These are phyloP conservation scores for Podaxis sp. DNA, from an alignment of 768 basidiomycete species.

Conservation along the genomic window DNA sequence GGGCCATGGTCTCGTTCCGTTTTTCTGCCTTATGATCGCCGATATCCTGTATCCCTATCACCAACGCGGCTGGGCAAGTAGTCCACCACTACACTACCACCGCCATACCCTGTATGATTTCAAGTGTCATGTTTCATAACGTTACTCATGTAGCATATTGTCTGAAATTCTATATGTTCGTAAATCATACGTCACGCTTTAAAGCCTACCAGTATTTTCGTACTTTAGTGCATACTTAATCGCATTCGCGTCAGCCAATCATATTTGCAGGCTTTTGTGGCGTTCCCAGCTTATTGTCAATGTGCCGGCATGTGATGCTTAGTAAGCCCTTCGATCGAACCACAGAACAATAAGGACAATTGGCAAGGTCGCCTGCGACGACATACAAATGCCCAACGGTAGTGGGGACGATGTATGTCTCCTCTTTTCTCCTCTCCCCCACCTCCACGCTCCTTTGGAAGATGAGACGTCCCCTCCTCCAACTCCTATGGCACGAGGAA, in stretches of 20 bases:
- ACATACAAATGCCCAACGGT: conserved; percentile 21
- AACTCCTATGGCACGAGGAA: neutral
- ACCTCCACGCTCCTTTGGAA: neutral
- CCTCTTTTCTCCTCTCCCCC: conserved; percentile 19
- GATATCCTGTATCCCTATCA: conserved; percentile 19
- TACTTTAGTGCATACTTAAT: neutral
- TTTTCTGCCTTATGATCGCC: neutral
- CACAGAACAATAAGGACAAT: conserved; percentile 34
- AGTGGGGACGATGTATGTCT: neutral
- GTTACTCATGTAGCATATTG: conserved; percentile 19
- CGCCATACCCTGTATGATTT: conserved; percentile 2
- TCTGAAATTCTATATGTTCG: neutral
- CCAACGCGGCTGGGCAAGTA: conserved; percentile 10
- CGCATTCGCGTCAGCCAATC: neutral
- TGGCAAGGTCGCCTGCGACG: conserved; percentile 19
- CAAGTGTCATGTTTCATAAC: conserved; percentile 4
- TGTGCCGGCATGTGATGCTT: conserved; percentile 19
- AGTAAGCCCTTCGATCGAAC: conserved; percentile 20
- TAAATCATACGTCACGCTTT: neutral
- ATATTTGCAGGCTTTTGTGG: neutral
- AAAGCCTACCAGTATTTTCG: neutral
- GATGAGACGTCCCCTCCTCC: neutral
- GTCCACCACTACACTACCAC: conserved; percentile 1
- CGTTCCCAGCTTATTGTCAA: conserved; percentile 30
- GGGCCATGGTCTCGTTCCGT: conserved; percentile 14